Percentiles rank a stretch among this genome's conserved stretches.
phyloP scores from a whole-genome alignment of 129 eudicot genomes.

The Chrysanthemum makinoi region DNA sequence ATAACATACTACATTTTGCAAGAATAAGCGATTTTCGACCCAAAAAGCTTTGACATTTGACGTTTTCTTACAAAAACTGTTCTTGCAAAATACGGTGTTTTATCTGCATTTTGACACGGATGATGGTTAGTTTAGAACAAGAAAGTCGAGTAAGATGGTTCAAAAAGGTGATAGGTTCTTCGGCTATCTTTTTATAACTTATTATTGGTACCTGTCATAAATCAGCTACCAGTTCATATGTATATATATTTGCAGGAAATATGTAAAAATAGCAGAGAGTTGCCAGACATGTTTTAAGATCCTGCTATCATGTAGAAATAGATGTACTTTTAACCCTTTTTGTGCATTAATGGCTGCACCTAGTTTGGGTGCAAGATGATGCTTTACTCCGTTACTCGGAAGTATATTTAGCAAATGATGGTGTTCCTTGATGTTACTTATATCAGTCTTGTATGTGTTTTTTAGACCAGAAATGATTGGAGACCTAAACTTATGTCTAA shows the following conservation, averaged over 20 bases:
- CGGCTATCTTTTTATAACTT: conserved; percentile 11
- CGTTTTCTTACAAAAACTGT: background rate
- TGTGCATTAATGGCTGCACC: background rate
- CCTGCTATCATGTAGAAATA: conserved; percentile 3
- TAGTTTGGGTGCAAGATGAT: too few species aligned
- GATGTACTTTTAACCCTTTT: background rate
- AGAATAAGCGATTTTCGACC: conserved; percentile 2
- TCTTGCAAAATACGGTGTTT: conserved; percentile 1
- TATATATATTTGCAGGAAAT: conserved; percentile 23
- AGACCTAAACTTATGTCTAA: too few species aligned
- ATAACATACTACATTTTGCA: background rate
- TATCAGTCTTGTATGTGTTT: too few species aligned
- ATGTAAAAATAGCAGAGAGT: conserved; percentile 23
- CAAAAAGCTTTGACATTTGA: background rate
- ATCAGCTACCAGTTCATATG: conserved; percentile 10
- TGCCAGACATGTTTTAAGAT: conserved; percentile 10
- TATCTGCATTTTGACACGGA: background rate
- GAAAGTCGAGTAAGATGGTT: background rate
- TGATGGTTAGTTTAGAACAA: conserved; percentile 1
- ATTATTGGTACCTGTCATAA: conserved; percentile 7
- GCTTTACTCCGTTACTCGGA: too few species aligned
- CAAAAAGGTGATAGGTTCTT: background rate
- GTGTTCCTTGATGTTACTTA: too few species aligned
- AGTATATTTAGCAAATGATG: too few species aligned
- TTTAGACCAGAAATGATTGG: too few species aligned